Percentiles rank a stretch among this genome's conserved stretches.
These are phyloP conservation scores for Trichoderma oligosporum DNA, from an alignment of 2,329 filamentous ascomycete species.

Conservation along the genomic window DNA sequence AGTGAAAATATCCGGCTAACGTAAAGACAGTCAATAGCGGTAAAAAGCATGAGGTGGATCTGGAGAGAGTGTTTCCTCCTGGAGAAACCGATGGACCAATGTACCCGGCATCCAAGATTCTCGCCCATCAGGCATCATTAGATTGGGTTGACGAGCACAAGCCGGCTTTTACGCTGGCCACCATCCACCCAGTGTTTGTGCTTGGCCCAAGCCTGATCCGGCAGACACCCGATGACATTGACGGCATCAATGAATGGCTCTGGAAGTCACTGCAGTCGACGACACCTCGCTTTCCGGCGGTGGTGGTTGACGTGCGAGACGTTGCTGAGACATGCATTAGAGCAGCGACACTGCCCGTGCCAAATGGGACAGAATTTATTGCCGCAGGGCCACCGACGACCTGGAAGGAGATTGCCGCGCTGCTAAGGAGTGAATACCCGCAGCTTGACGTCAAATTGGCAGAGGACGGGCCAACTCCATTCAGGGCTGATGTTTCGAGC, in stretches of 20 bases:
- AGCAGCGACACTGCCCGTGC: neutral
- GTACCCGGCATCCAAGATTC: constrained; percentile 23
- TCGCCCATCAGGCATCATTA: constrained; percentile 20
- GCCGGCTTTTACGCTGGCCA: constrained; percentile 19
- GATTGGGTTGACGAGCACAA: constrained; percentile 20
- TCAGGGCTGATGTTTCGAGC: neutral
- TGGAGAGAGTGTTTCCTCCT: constrained; percentile 3
- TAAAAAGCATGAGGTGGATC: constrained; percentile 1
- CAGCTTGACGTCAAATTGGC: neutral
- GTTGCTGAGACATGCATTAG: constrained; percentile 18
- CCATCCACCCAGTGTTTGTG: constrained; percentile 22
- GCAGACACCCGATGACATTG: constrained; percentile 15
- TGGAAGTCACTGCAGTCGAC: constrained; percentile 14
- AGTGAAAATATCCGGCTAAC: neutral
- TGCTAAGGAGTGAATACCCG: neutral
- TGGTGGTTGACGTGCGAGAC: constrained; percentile 19
- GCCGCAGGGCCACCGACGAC: neutral
- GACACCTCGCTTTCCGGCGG: constrained; percentile 10
- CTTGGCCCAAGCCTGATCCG: constrained; percentile 19
- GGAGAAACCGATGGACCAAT: constrained; percentile 6
- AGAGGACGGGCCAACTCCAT: neutral
- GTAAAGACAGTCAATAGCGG: constrained; percentile 4
- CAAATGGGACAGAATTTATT: constrained; percentile 3
- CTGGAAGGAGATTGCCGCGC: constrained; percentile 2
- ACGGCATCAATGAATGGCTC: constrained; percentile 20